Conservation (phyloP, 768 basidiomycete species). For the Naematelia aurantialba region DNA sequence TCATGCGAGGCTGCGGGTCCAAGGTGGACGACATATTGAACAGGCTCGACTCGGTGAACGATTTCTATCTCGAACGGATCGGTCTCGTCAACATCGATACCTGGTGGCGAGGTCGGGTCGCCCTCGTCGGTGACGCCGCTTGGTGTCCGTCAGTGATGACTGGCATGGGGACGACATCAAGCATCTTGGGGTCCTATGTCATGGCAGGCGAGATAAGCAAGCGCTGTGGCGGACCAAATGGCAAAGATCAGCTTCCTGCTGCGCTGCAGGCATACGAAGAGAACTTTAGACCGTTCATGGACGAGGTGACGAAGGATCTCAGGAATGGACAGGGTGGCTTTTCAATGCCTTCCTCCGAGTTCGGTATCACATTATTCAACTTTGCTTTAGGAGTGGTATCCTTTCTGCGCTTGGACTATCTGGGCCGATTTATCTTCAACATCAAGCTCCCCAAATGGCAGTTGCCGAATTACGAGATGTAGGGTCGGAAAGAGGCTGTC, state of each 20-base stretch:
- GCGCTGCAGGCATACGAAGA: not conserved
- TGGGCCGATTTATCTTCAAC: too few relatives aligned
- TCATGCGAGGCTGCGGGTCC: slow-evolving; percentile 24
- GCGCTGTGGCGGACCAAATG: not conserved
- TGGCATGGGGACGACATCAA: slow-evolving; percentile 38
- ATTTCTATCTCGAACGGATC: slow-evolving; percentile 31
- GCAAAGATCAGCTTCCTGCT: not conserved
- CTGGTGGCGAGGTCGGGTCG: slow-evolving; percentile 23
- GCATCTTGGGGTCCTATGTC: slow-evolving; percentile 33
- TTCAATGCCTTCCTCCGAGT: not conserved
- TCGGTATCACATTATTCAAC: not conserved
- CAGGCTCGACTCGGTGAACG: slow-evolving; percentile 18
- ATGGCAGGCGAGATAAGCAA: slow-evolving; percentile 36
- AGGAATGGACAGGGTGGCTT: not conserved
- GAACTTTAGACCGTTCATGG: slow-evolving; percentile 6
- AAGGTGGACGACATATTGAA: slow-evolving; percentile 22
- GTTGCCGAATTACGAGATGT: too few relatives aligned
- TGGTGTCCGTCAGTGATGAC: slow-evolving; percentile 30
- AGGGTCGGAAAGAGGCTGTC: too few relatives aligned
- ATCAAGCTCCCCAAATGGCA: too few relatives aligned
- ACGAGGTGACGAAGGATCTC: not conserved
- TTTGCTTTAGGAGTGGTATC: not conserved
- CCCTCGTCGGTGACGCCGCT: slow-evolving; percentile 37
- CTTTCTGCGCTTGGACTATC: too few relatives aligned
- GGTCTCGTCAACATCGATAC: slow-evolving; percentile 17